A percentile compares a stretch with the other conserved stretches of the same genome.
Conservation (phyloP, 371 early-diverging fungal species). For the Umbelopsis sp. region DNA sequence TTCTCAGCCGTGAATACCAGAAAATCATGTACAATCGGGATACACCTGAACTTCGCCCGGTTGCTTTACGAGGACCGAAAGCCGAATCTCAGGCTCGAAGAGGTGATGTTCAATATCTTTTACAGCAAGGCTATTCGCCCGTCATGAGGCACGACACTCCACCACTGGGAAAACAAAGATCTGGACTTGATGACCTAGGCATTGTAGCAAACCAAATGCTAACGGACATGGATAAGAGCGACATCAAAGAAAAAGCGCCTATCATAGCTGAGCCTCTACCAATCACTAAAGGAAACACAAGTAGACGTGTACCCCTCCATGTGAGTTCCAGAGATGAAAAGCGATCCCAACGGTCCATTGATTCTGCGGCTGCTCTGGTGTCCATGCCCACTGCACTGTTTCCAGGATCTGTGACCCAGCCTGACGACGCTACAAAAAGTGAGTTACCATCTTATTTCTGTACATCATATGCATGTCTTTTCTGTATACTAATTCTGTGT, state of each 20-base stretch:
- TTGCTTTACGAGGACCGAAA: neutral
- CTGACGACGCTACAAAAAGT: neutral
- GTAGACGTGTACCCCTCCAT: neutral
- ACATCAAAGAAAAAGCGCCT: slow-evolving; percentile 1
- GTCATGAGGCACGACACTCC: neutral
- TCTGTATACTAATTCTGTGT: neutral
- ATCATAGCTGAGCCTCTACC: neutral
- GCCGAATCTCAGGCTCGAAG: neutral
- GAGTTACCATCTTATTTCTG: neutral
- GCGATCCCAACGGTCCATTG: slow-evolving; percentile 52
- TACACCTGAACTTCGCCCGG: neutral
- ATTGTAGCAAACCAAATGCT: slow-evolving; percentile 46
- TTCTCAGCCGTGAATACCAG: slow-evolving; percentile 9
- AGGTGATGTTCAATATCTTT: neutral
- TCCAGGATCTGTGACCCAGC: neutral
- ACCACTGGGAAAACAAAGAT: neutral
- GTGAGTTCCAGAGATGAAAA: slow-evolving; percentile 23
- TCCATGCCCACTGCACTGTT: slow-evolving; percentile 33
- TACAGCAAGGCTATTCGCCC: slow-evolving; percentile 9
- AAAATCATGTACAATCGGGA: slow-evolving; percentile 9
- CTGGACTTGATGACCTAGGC: slow-evolving; percentile 36
- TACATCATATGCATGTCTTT: neutral
- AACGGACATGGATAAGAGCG: slow-evolving; percentile 31
- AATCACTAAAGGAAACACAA: slow-evolving; percentile 1
- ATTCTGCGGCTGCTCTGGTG: slow-evolving; percentile 47